These are phyloP conservation scores for Kuraishia cidri DNA, from an alignment of 805 yeast species.

Conservation along the genomic window DNA sequence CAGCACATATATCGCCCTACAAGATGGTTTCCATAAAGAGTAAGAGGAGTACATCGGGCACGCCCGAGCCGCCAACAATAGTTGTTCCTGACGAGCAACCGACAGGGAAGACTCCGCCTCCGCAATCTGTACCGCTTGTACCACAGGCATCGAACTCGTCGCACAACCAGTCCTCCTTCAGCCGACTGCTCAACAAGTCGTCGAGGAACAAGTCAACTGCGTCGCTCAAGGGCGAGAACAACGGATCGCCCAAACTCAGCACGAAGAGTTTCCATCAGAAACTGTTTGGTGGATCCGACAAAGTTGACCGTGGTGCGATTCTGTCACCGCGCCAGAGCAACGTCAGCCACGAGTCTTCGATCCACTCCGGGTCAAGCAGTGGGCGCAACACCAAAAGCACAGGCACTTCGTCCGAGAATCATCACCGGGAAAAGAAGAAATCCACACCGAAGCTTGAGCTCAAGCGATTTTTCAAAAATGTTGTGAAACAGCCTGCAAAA, in stretches of 20 bases:
- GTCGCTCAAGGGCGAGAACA: background rate
- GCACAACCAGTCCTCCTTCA: no score
- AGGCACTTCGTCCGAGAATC: no score
- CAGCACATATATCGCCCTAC: no score
- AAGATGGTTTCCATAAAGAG: no score
- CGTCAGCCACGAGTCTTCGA: background rate
- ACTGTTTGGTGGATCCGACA: background rate
- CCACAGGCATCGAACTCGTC: no score
- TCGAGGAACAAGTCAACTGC: background rate
- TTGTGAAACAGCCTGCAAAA: conserved; percentile 5
- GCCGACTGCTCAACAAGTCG: background rate
- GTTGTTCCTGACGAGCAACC: no score
- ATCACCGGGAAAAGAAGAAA: background rate
- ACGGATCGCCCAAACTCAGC: no score
- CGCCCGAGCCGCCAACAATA: no score
- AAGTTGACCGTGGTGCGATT: conserved; percentile 1
- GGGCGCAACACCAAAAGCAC: background rate
- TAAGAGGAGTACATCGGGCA: no score
- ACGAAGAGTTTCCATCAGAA: conserved; percentile 2
- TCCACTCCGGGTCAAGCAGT: background rate
- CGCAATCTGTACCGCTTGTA: no score
- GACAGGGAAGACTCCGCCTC: no score
- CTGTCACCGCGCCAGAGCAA: conserved; percentile 3
- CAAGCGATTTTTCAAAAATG: conserved; percentile 33
- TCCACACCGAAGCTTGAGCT: conserved; percentile 16